A percentile compares a stretch with the other conserved stretches of the same genome.
Evolutionary conservation across 768 basidiomycete genomes (phyloP).

Genomic region (Lactarius tabidus): DNA sequence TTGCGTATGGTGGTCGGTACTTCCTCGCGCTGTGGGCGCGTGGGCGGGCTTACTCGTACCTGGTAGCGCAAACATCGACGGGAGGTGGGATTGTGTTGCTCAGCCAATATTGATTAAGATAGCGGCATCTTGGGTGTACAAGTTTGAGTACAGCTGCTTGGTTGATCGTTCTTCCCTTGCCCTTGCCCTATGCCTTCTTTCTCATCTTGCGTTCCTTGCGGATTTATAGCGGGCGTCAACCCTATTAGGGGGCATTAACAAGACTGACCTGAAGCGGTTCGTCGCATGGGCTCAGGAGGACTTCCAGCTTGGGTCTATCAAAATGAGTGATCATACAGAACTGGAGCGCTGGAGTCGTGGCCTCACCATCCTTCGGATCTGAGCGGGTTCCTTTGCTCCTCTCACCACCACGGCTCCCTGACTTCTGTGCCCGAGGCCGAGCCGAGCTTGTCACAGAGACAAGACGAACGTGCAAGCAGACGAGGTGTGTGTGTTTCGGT

Average conservation of each 20-base stretch:
- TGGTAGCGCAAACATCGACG: slow-evolving; percentile 98
- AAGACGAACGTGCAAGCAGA: slow-evolving; percentile 93
- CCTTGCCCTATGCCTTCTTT: not conserved
- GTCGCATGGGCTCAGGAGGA: slow-evolving; percentile 76
- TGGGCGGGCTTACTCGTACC: slow-evolving; percentile 85
- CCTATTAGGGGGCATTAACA: slow-evolving; percentile 98
- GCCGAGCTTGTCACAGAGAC: slow-evolving; percentile 93
- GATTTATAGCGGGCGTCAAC: slow-evolving; percentile 80
- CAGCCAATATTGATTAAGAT: not conserved
- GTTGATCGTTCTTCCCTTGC: slow-evolving; percentile 54
- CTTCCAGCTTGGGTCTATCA: slow-evolving; percentile 74
- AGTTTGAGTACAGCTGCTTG: slow-evolving; percentile 97
- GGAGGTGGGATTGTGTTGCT: slow-evolving; percentile 54
- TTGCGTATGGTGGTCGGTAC: slow-evolving; percentile 94
- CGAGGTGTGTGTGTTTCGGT: slow-evolving; percentile 51
- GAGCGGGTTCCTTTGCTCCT: not conserved
- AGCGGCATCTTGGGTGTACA: slow-evolving; percentile 77
- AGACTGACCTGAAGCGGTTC: slow-evolving; percentile 95
- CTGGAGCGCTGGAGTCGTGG: not conserved
- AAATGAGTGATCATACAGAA: slow-evolving; percentile 45
- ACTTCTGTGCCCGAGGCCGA: slow-evolving; percentile 93
- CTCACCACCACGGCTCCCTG: slow-evolving; percentile 60
- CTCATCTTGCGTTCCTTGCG: slow-evolving; percentile 17
- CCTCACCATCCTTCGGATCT: not conserved
- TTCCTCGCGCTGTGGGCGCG: slow-evolving; percentile 86